A percentile compares a stretch with the other conserved stretches of the same genome.
These are phyloP conservation scores for Ormosia emarginata DNA, from an alignment of 306 rosid genomes.

Conservation along the genomic window DNA sequence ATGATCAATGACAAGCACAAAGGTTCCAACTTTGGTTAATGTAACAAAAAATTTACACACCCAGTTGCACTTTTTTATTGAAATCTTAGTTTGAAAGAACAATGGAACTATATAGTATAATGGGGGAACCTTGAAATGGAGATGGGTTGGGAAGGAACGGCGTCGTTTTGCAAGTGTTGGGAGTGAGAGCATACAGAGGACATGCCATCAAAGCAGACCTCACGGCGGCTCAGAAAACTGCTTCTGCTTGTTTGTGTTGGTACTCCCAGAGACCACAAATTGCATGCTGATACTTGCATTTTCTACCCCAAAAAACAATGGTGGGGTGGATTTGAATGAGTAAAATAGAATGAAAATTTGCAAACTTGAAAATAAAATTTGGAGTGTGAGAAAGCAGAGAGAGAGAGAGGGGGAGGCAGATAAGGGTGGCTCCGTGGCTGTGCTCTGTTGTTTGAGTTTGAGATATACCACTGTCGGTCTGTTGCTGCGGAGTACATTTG, in stretches of 20 bases:
- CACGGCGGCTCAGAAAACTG: slow-evolving; percentile 48
- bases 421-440: slow-evolving; percentile 11
- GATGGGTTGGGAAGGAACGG: slow-evolving; percentile 32
- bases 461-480: background rate
- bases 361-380: background rate
- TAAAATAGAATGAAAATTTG: background rate
- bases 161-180: slow-evolving; percentile 33
- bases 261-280: slow-evolving; percentile 33
- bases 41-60: background rate
- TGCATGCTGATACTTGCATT: slow-evolving; percentile 67
- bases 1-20: background rate
- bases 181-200: slow-evolving; percentile 62
- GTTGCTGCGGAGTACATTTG: background rate
- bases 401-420: background rate
- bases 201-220: slow-evolving; percentile 65
- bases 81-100: background rate
- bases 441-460: background rate
- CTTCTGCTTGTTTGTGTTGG: slow-evolving; percentile 14
- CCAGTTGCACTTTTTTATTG: background rate
- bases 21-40: slow-evolving; percentile 15
- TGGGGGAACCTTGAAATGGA: slow-evolving; percentile 54
- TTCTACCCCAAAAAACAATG: background rate
- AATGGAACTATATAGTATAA: background rate
- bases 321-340: background rate
- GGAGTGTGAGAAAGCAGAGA: background rate